Conservation (phyloP, 2,329 filamentous ascomycete genomes). For the Coniochaeta ligniaria region DNA sequence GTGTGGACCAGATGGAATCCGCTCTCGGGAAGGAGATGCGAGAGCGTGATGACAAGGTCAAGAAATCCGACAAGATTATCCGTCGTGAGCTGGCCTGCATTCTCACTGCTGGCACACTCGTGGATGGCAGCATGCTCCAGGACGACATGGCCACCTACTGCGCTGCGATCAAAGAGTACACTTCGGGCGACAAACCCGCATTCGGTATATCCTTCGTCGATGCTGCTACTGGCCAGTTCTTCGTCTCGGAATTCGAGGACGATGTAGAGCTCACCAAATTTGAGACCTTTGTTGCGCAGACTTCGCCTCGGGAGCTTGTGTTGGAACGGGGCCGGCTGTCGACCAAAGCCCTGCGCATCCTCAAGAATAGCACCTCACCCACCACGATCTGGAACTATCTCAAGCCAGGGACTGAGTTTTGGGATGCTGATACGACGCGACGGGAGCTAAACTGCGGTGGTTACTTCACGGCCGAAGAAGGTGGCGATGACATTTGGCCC, state of each 20-base stretch:
- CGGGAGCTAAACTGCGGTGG: slow-evolving; percentile 72
- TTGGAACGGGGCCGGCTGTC: slow-evolving; percentile 84
- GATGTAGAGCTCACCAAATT: slow-evolving; percentile 94
- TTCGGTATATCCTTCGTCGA: slow-evolving; percentile 95
- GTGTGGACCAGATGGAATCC: slow-evolving; percentile 95
- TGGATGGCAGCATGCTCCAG: slow-evolving; percentile 94
- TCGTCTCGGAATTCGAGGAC: slow-evolving; percentile 84
- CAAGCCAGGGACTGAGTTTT: slow-evolving; percentile 83
- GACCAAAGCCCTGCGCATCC: slow-evolving; percentile 79
- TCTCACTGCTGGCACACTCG: slow-evolving; percentile 83
- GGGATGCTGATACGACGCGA: slow-evolving; percentile 74
- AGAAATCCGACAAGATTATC: slow-evolving; percentile 89
- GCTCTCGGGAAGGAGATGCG: slow-evolving; percentile 97
- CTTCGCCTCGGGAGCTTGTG: slow-evolving; percentile 77
- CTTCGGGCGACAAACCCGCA: slow-evolving; percentile 65
- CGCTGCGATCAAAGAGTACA: slow-evolving; percentile 82
- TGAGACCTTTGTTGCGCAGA: slow-evolving; percentile 93
- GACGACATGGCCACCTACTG: slow-evolving; percentile 97
- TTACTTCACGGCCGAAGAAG: slow-evolving; percentile 61
- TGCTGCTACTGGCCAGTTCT: slow-evolving; percentile 92
- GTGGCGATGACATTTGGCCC: slow-evolving; percentile 65
- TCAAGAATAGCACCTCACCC: slow-evolving; percentile 91
- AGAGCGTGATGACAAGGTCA: slow-evolving; percentile 64
- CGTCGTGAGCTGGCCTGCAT: slow-evolving; percentile 84
- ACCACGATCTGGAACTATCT: slow-evolving; percentile 94